These are phyloP conservation scores for Circinella minor DNA, from an alignment of 371 early-diverging fungal genomes.

Conservation along the genomic window DNA sequence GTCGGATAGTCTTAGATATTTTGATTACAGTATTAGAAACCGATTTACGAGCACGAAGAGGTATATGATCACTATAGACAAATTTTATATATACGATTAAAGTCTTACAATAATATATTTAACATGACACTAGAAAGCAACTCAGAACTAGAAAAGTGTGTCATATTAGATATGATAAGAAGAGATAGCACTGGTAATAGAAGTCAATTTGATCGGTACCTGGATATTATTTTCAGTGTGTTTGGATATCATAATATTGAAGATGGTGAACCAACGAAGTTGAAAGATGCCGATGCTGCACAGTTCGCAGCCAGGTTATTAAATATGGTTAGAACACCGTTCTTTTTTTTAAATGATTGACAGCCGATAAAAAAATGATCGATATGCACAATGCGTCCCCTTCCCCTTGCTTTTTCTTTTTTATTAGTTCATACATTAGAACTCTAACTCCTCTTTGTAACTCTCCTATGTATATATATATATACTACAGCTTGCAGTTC, in stretches of 20 bases:
- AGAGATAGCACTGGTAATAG: slow-evolving; percentile 19
- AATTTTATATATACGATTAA: background rate
- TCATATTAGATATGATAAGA: slow-evolving; percentile 13
- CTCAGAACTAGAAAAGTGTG: slow-evolving; percentile 11
- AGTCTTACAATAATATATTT: too few relatives aligned
- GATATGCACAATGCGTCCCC: too few relatives aligned
- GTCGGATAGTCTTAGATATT: slow-evolving; percentile 18
- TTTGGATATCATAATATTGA: slow-evolving; percentile 11
- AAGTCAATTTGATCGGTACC: slow-evolving; percentile 23
- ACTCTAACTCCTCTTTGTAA: too few relatives aligned
- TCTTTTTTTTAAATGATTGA: background rate
- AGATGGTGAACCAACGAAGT: background rate
- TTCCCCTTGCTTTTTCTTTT: too few relatives aligned
- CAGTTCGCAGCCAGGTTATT: slow-evolving; percentile 22
- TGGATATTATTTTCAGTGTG: slow-evolving; percentile 23
- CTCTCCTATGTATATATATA: background rate
- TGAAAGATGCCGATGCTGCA: slow-evolving; percentile 9
- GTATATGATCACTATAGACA: background rate
- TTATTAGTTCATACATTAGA: too few relatives aligned
- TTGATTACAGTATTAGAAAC: slow-evolving; percentile 18
- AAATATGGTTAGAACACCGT: slow-evolving; percentile 20
- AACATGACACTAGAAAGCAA: background rate
- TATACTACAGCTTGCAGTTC: slow-evolving; percentile 15
- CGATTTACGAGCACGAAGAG: slow-evolving; percentile 19
- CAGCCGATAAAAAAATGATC: background rate